phyloP scores from a whole-genome alignment of 1,139 yeast species.

The Meyerozyma elateridarum region DNA sequence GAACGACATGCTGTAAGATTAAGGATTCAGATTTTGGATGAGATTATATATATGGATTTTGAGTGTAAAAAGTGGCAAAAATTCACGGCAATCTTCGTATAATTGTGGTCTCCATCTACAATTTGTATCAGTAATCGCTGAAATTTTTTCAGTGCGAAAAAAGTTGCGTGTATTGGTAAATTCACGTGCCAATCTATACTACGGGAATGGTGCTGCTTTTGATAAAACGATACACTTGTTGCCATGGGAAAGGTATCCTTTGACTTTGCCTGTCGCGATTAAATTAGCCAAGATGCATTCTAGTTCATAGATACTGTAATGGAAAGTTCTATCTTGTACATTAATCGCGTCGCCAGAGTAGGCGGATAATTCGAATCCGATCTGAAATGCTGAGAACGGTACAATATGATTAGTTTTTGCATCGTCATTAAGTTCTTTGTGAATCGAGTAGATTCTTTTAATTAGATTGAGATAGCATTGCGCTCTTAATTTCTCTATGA shows the following conservation, averaged over 20 bases:
- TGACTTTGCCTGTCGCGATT: conserved; percentile 58
- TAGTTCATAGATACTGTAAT: conserved; percentile 40
- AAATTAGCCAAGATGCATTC: conserved; percentile 72
- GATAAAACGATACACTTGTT: conserved; percentile 73
- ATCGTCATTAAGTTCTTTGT: conserved; percentile 27
- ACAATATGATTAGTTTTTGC: conserved; percentile 31
- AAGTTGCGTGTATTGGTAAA: conserved; percentile 1
- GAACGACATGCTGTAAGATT: conserved; percentile 71
- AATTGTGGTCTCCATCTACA: conserved; percentile 1
- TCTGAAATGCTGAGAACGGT: conserved; percentile 42
- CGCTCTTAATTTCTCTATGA: conserved; percentile 51
- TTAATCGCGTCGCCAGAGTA: conserved; percentile 12
- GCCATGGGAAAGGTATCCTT: conserved; percentile 81
- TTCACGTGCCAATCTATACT: conserved; percentile 1
- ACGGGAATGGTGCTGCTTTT: conserved; percentile 70
- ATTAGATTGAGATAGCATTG: conserved; percentile 52
- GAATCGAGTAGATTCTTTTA: conserved; percentile 39
- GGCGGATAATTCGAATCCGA: conserved; percentile 41
- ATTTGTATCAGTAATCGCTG: neutral
- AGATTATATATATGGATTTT: neutral
- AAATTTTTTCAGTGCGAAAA: conserved; percentile 4
- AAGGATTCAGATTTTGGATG: neutral
- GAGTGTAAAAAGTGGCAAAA: neutral
- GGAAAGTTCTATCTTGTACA: neutral
- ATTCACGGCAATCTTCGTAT: conserved; percentile 2